Evolutionary conservation across 129 eudicot genomes (phyloP).

Genomic region (Mikania micrantha): DNA sequence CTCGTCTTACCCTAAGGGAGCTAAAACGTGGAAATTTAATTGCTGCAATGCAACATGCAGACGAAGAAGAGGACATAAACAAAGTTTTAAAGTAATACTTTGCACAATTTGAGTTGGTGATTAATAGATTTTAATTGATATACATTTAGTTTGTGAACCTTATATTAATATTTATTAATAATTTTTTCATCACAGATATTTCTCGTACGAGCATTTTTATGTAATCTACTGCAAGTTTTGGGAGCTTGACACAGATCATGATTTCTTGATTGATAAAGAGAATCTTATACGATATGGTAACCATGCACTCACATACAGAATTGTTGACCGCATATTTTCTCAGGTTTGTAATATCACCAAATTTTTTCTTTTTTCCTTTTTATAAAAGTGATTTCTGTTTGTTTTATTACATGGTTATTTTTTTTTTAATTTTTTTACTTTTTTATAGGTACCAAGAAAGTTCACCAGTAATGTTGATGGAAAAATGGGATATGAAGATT

Average conservation of each 20-base stretch:
- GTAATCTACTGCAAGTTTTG: conserved; percentile 25
- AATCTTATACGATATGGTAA: conserved; percentile 24
- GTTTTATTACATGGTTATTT: background rate
- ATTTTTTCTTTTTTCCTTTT: background rate
- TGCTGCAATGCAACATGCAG: conserved; percentile 93
- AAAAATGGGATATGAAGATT: conserved; percentile 25
- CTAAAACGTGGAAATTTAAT: conserved; percentile 79
- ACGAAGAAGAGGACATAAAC: conserved; percentile 93
- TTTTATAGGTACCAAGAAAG: conserved; percentile 19
- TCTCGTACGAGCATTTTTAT: conserved; percentile 20
- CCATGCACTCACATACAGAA: conserved; percentile 23
- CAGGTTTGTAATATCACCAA: conserved; percentile 12
- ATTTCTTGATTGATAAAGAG: conserved; percentile 20
- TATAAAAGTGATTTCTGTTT: background rate
- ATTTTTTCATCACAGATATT: conserved; percentile 3
- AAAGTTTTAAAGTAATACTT: conserved; percentile 67
- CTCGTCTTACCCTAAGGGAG: conserved; percentile 87
- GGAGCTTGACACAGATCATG: conserved; percentile 25
- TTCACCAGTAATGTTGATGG: conserved; percentile 23
- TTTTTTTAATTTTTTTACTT: background rate
- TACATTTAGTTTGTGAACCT: background rate
- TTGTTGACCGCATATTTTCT: conserved; percentile 22
- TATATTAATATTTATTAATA: background rate
- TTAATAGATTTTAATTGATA: background rate
- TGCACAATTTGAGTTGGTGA: background rate